These are phyloP conservation scores for Pilatotrama ljubarskyi DNA, from an alignment of 768 basidiomycete genomes.

Conservation along the genomic window DNA sequence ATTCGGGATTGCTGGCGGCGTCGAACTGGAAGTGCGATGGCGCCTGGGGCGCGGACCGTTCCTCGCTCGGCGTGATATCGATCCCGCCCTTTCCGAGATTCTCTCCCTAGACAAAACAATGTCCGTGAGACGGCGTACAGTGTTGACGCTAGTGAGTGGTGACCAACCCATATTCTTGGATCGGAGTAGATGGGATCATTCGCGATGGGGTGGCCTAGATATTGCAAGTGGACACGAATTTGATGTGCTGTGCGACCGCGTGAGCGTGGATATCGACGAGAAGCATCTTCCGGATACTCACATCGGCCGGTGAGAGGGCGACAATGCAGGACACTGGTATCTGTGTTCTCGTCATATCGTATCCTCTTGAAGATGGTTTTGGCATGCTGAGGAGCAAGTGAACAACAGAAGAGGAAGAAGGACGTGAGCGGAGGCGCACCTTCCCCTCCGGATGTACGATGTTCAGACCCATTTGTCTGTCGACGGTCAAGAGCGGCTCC, in stretches of 20 bases:
- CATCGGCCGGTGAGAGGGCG: conserved; percentile 90
- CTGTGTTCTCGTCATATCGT: conserved; percentile 73
- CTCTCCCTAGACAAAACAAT: conserved; percentile 53
- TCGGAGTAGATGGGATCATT: conserved; percentile 95
- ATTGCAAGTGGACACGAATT: conserved; percentile 95
- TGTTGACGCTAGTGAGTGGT: conserved; percentile 1
- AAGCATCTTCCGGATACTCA: conserved; percentile 41
- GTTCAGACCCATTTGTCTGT: conserved; percentile 95
- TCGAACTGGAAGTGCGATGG: conserved; percentile 39
- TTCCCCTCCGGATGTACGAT: conserved; percentile 96
- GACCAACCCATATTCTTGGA: conserved; percentile 67
- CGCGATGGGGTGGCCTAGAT: conserved; percentile 88
- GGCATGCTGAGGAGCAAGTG: conserved; percentile 53
- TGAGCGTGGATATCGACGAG: background rate
- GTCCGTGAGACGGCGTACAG: background rate
- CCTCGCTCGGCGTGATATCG: conserved; percentile 67
- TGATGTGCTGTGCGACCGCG: conserved; percentile 73
- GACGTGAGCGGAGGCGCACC: conserved; percentile 41
- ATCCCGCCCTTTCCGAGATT: conserved; percentile 79
- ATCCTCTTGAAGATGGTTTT: conserved; percentile 87
- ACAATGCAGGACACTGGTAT: conserved; percentile 88
- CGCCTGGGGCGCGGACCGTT: conserved; percentile 63
- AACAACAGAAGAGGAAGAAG: background rate
- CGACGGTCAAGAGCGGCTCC: conserved; percentile 85
- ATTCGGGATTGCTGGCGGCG: conserved; percentile 27